Evolutionary conservation across 495 filamentous ascomycete species (phyloP).

Genomic region (Aspergillus sparsus): DNA sequence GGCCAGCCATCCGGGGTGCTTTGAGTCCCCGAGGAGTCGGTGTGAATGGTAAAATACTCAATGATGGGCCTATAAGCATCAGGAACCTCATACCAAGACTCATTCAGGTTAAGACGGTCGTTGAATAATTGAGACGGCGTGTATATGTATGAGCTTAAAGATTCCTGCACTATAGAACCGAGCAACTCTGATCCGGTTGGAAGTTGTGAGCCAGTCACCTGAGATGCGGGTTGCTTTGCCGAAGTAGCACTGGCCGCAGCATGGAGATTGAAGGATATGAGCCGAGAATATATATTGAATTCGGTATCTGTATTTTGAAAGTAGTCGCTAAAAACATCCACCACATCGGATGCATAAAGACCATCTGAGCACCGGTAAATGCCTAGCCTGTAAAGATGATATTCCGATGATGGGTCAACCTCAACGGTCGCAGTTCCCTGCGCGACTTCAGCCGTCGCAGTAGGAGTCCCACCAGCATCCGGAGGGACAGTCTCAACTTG

Average conservation of each 20-base stretch:
- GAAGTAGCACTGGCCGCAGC: constrained; percentile 46
- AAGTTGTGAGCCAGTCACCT: constrained; percentile 35
- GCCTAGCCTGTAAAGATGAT: constrained; percentile 52
- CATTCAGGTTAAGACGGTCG: constrained; percentile 58
- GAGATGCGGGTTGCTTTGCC: constrained; percentile 41
- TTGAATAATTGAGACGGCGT: constrained; percentile 42
- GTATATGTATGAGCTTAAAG: constrained; percentile 54
- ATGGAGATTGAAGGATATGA: constrained; percentile 61
- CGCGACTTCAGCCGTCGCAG: constrained; percentile 30
- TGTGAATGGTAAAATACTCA: constrained; percentile 53
- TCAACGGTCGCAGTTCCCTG: constrained; percentile 31
- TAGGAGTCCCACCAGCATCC: constrained; percentile 25
- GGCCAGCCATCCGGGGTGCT: constrained; percentile 66
- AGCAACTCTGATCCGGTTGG: constrained; percentile 37
- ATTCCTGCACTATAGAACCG: constrained; percentile 38
- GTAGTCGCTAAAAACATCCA: constrained; percentile 50
- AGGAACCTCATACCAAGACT: constrained; percentile 56
- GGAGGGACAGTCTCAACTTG: constrained; percentile 30
- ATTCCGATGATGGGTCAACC: constrained; percentile 30
- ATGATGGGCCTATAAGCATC: constrained; percentile 47
- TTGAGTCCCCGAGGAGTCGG: constrained; percentile 35
- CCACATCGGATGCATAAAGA: constrained; percentile 49
- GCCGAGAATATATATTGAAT: constrained; percentile 47
- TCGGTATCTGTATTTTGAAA: constrained; percentile 48
- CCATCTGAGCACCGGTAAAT: constrained; percentile 56